Evolutionary conservation across 108 stramenopile genomes (phyloP).

Genomic region (Skeletonema costatum): DNA sequence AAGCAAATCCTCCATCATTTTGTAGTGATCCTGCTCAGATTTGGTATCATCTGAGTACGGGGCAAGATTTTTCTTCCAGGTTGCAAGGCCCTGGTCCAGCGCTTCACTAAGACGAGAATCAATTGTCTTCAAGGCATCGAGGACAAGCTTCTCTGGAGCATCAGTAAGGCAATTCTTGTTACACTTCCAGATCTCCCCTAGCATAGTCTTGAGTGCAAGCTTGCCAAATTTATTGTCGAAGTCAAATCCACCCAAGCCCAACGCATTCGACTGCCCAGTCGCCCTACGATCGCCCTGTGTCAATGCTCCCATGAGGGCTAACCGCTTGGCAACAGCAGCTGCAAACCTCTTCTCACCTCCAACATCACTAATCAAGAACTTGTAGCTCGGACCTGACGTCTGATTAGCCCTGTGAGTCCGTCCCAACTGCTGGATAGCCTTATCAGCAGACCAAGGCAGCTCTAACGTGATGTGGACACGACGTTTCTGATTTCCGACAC

Average conservation of each 20-base stretch:
- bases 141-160: slow-evolving; percentile 1
- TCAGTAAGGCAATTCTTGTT: not conserved
- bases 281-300: slow-evolving; percentile 74
- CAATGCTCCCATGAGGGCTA: slow-evolving; percentile 64
- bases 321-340: slow-evolving; percentile 70
- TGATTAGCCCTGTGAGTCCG: slow-evolving; percentile 75
- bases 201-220: slow-evolving; percentile 14
- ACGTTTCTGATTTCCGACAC: slow-evolving; percentile 38
- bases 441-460: slow-evolving; percentile 77
- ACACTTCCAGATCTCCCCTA: slow-evolving; percentile 10
- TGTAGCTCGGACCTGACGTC: slow-evolving; percentile 55
- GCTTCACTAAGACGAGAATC: not conserved
- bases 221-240: slow-evolving; percentile 47
- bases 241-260: slow-evolving; percentile 46
- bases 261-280: slow-evolving; percentile 28
- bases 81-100: not conserved
- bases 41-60: slow-evolving; percentile 1
- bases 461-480: slow-evolving; percentile 81
- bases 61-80: not conserved
- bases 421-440: slow-evolving; percentile 81
- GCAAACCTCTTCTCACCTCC: slow-evolving; percentile 78
- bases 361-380: slow-evolving; percentile 54
- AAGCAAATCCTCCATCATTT: slow-evolving; percentile 13
- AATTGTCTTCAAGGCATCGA: not conserved
- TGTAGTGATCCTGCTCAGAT: slow-evolving; percentile 1